Evolutionary conservation across 2,329 filamentous ascomycete genomes (phyloP), one percentile per base, ranked within the genome.

Genomic region (Fonsecaea nubica): DNA sequence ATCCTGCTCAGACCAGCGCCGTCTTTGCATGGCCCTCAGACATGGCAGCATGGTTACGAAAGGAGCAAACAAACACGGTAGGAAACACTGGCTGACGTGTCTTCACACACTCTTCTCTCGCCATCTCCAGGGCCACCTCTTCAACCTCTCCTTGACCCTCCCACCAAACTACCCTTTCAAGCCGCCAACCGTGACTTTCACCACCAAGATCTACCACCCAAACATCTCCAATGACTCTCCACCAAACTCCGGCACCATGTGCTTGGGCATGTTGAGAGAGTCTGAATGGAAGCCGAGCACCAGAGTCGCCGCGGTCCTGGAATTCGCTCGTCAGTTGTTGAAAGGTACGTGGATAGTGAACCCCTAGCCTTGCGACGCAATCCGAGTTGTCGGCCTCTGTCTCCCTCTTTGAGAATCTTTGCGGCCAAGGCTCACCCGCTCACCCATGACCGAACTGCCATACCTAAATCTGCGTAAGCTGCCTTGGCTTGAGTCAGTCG

Each of bases 231-330:
- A 73, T 38, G 69, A 73, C 60, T 64, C 65, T 13, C 72, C 72
- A 5, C 70, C 72, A 12, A 73, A 87, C 76, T 87, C 88, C 72
- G 93, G 93, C 69, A 90, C 86, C 80, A 92, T 97, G 87, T 97
- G 93, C 80, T 84, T 97, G 53, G 89, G 87, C 67, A 86, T 93
- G 79, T 87, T 97, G 73, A 92, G 93, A 77, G 79, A 90, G 35
- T 92, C 96, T 74, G 89, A 92, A 80, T 97, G 93, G 93, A 97
- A 97, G 84, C 93, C 93, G 18, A 89, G 89, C 68, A 91, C 90
- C 75, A 90, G 89, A 81, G 86, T 97, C 71, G 80, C 81, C 54
- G 86, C 87, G 61, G 92, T 97, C 33, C 86, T 97, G 69, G 87
- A 91, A 77, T 90, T 93, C 73, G 86, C 94, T 25, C 84, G 90